Conservation (phyloP, 83 land plant species). For the Picea engelmannii region DNA sequence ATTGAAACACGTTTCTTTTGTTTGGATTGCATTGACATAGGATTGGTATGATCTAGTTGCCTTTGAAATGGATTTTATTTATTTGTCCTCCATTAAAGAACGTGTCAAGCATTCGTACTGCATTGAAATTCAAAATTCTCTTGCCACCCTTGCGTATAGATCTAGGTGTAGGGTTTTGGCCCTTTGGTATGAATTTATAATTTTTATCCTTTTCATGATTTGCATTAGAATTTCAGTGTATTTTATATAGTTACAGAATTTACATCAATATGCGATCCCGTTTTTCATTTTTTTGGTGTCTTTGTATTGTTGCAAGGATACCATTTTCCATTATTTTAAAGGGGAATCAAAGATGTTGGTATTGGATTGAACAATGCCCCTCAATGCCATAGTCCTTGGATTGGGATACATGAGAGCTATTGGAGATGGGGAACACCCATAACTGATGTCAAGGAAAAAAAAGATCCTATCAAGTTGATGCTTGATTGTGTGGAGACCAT, state of each 20-base stretch:
- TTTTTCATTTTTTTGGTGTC: neutral
- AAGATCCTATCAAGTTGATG: constrained; percentile 44
- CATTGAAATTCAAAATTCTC: too few species aligned
- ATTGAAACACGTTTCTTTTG: too few species aligned
- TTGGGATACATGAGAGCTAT: constrained; percentile 35
- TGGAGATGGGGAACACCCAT: constrained; percentile 12
- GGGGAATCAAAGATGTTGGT: neutral
- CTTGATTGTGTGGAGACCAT: constrained; percentile 51
- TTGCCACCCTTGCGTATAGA: too few species aligned
- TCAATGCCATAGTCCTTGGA: constrained; percentile 48
- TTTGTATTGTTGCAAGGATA: neutral
- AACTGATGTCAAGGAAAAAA: constrained; percentile 22
- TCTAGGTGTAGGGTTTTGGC: too few species aligned
- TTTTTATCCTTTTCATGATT: too few species aligned
- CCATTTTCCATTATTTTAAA: constrained; percentile 7
- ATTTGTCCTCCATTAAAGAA: too few species aligned
- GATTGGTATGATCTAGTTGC: too few species aligned
- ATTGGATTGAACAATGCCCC: constrained; percentile 31
- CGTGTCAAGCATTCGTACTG: too few species aligned
- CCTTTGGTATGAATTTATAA: too few species aligned
- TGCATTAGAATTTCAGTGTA: too few species aligned
- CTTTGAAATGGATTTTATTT: too few species aligned
- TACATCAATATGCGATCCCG: neutral
- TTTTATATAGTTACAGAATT: neutral
- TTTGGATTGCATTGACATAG: too few species aligned